A percentile compares a stretch with the other conserved stretches of the same genome.
Conservation (phyloP, 2,329 filamentous ascomycete genomes). For the Cryphonectria nitschkei region DNA sequence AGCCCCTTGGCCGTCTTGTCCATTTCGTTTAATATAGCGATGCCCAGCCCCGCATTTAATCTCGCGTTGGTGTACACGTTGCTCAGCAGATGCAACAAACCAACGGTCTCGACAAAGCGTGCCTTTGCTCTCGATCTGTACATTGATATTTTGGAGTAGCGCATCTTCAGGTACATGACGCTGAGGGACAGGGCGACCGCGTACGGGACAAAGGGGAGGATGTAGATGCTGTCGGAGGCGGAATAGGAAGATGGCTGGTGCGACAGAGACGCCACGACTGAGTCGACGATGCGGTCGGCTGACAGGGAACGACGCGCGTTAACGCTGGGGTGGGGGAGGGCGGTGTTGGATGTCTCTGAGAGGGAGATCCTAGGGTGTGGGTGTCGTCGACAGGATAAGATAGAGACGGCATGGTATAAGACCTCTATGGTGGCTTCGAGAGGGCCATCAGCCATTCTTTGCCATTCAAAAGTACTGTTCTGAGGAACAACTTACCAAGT, state of each 20-base stretch:
- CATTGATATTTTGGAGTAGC: constrained; percentile 62
- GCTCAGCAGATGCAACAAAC: constrained; percentile 56
- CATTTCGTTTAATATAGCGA: constrained; percentile 60
- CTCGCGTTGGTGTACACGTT: constrained; percentile 61
- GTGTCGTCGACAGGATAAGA: constrained; percentile 61
- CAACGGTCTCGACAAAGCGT: constrained; percentile 58
- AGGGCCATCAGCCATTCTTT: not conserved
- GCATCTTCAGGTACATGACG: constrained; percentile 67
- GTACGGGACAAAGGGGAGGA: constrained; percentile 64
- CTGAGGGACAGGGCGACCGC: constrained; percentile 64
- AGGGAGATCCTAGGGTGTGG: not conserved
- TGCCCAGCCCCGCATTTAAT: constrained; percentile 58
- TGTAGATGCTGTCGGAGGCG: constrained; percentile 44
- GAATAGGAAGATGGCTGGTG: not conserved
- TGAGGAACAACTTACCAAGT: constrained; percentile 44
- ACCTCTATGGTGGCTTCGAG: constrained; percentile 61
- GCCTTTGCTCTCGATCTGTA: constrained; percentile 59
- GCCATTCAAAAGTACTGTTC: not conserved
- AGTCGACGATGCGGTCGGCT: constrained; percentile 59
- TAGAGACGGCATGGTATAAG: constrained; percentile 67
- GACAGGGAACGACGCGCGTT: constrained; percentile 62
- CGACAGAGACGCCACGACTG: constrained; percentile 50
- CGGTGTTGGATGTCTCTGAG: constrained; percentile 36
- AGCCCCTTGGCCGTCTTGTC: constrained; percentile 55
- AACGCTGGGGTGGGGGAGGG: constrained; percentile 51